Evolutionary conservation across 768 basidiomycete genomes (phyloP), one percentile per base, ranked within the genome.

Genomic region (Serendipita indica): DNA sequence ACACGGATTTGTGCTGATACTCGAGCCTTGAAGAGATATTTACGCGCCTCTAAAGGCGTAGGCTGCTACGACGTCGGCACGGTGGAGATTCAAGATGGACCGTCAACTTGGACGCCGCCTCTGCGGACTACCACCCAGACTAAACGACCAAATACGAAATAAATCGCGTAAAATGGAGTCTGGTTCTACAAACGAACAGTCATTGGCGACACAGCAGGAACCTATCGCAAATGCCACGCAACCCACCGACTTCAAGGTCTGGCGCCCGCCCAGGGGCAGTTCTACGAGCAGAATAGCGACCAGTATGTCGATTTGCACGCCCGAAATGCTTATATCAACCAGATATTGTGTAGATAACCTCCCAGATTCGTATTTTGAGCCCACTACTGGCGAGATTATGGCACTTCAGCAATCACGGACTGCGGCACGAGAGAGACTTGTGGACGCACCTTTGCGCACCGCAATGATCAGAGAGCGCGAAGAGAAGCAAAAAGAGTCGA

Each of bases 331-430:
- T 37, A 5, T 58, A 59, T 6, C 39, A 43, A 70, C 62, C 68
- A 78, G 35, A 39, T 25, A 3, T 27, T 41, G 22, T 41, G 32
- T 56, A 41, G 75, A 70, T 57, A 73, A 77, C 16, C 69, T 88
- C 12, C 79, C 87, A 2, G 87, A 89, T 63, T 77, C 79, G 2
- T 87, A 83, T 67, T 89, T 89, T 65, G 77, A 74, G 3, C 85
- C 84, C 2, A 87, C 83, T 10, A 63, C 79, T 14, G 75, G 82
- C 3, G 89, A 91, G 66, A 71, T 91, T 60, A 80, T 77, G 65
- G 77, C 76, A 2, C 80, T 83, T 3, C 88, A 88, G 67, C 72
- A 75, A 2, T 75, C 77, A 18, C 72, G 89, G 41, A 68, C 74
- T 6, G 79, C 83, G 3, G 77, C 83, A 1, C 79, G 79, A 1